These are phyloP conservation scores for Trametes villosa DNA, from an alignment of 768 basidiomycete species.

Conservation along the genomic window DNA sequence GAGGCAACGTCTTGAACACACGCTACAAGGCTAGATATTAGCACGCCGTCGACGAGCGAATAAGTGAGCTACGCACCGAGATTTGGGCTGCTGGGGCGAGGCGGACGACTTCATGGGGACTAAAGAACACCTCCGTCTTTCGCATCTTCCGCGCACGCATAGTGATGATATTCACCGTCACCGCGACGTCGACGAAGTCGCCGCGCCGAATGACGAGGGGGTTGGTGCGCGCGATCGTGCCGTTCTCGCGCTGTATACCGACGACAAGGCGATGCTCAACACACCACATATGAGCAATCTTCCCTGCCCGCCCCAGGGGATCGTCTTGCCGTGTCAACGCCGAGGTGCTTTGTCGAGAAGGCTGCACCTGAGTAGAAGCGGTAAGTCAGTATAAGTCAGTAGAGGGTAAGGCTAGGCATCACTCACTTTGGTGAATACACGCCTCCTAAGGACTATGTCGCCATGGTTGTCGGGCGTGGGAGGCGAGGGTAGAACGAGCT, in stretches of 20 bases:
- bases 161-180: not conserved
- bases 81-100: not conserved
- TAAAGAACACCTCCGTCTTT: not conserved
- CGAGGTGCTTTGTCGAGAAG: not conserved
- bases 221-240: not conserved
- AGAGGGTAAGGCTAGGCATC: too few relatives aligned
- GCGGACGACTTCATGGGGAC: not conserved
- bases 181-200: not conserved
- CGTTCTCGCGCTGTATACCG: not conserved
- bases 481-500: not conserved
- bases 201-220: not conserved
- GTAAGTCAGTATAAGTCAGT: not conserved
- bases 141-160: not conserved
- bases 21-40: too few relatives aligned
- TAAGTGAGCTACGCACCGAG: not conserved
- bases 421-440: not conserved
- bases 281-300: not conserved
- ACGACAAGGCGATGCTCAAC: not conserved
- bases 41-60: too few relatives aligned
- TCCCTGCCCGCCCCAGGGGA: not conserved
- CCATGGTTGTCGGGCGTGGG: not conserved
- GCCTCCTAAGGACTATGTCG: not conserved
- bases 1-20: too few relatives aligned
- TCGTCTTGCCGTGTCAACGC: not conserved
- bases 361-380: not conserved